Base-by-base conservation (phyloP, 495 filamentous ascomycete species). In the Aspergillus wentii region DNA sequence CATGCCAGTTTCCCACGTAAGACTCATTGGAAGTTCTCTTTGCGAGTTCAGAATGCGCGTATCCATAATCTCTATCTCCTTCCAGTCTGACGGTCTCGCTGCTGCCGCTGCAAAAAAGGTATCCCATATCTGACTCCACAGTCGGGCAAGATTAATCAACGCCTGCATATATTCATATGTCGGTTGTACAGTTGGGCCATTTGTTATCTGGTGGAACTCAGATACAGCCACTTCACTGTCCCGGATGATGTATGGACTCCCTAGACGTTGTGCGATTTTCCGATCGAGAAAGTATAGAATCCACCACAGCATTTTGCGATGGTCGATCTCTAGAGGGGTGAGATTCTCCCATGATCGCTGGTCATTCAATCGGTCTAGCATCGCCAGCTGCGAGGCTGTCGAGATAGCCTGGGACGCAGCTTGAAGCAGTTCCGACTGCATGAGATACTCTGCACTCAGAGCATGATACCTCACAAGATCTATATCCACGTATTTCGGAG, bases 51-150 rank as follows among this genome's bases (percentile, higher is more conserved):
- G 22, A 36, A 43, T 43, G 7, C 33, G 32, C 17, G 40, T 43
- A 18, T 43, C 40, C 31, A 33, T 43, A 10, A 43, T n/a, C 13
- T 43, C 32, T 8, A 35, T 16, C 14, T 43, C 40, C n/a, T 35
- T 28, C 22, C 32, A 35, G 17, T 43, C 40, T 15, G 21, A 10
- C 4, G 22, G 25, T 8, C 35, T 43, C 10, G 32, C 15, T 6
- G 40, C 40, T 4, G 14, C 16, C 13, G 40, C 17, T 9, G 40
- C 25, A 35, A 43, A 43, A 27, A 43, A 43, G 10, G n/a, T 15
- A 23, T 43, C 40, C 40, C 40, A 43, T 10, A 43, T 43, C n/a
- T 35, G 22, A 35, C 23, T 17, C 40, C 40, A 43, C 18, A 43
- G 17, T 9, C 30, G 21, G 11, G 31, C 28, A n/a, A 43, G 32